Base-by-base conservation (phyloP, 164 flowering plant genomes). In the Annona cherimola region DNA sequence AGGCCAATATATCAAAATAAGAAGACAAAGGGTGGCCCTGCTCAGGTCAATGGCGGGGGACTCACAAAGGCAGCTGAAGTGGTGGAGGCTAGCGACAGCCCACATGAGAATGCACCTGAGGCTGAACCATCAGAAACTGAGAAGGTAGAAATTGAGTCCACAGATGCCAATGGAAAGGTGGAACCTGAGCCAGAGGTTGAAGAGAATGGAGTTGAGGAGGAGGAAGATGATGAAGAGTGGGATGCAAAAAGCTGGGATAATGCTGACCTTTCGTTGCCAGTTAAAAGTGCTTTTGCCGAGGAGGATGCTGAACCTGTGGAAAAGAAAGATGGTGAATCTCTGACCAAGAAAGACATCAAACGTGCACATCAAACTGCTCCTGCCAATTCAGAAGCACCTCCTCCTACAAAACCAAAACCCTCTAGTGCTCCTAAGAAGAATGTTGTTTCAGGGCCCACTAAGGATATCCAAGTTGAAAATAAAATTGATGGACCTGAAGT, bases 191-290 rank as follows among this genome's bases (percentile, higher is more conserved):
- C 79, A 72, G 79, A 57, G 20, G 75, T 60, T 45, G 80, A 80
- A 77, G 87, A 84, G 66, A 83, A 87, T 71, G 92, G 70, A 68
- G 44, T 76, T 35, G 86, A 82, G 66, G 96, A 87, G 11, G 93
- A 83, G 5, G 94, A 84, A 1, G 83, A 83, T 0, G 85, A 93
- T 71, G 94, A 86, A 63, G 97, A 90, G 67, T 96, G 99, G 99
- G 99, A 96, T 80, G 95, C 94, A n/a, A 96, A 93, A 82, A 93
- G 94, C 78, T 93, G 99, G 99, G 99, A 96, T 79, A 95, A 89
- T 80, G 87, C 83, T 26, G 84, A 74, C 72, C 76, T 96, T 19
- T 78, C 79, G 67, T 74, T 90, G 73, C 85, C 87, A 39, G 87
- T 79, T 42, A 86, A 81, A 79, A 85, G 90, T 82, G 85, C 90